A percentile compares a stretch with the other conserved stretches of the same genome.
phyloP scores from a whole-genome alignment of 352 stramenopile species.

The Pythium phragmitis region DNA sequence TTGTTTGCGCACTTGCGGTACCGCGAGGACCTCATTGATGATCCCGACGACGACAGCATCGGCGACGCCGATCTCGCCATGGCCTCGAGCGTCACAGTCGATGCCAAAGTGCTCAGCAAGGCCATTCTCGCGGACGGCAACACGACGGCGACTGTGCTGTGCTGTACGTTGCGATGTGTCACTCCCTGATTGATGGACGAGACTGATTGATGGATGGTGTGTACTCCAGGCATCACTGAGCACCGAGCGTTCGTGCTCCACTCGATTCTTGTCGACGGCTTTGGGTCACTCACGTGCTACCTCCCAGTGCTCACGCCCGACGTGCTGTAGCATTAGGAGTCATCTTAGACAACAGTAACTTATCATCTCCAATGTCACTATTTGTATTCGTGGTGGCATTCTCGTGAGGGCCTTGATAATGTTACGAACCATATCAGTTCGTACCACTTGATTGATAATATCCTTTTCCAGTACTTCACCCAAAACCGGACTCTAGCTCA shows the following conservation, averaged over 20 bases:
- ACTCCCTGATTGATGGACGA: neutral
- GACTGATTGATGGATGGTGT: conserved; percentile 1
- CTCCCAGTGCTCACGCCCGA: conserved; percentile 72
- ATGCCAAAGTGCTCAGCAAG: conserved; percentile 76
- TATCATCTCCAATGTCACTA: conserved; percentile 1
- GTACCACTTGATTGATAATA: neutral
- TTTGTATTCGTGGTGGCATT: neutral
- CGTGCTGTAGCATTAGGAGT: conserved; percentile 21
- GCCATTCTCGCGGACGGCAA: conserved; percentile 72
- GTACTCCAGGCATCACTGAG: conserved; percentile 61
- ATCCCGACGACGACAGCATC: conserved; percentile 36
- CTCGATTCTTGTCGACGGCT: conserved; percentile 70
- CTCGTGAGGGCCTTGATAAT: neutral
- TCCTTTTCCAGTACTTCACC: neutral
- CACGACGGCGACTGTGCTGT: conserved; percentile 68
- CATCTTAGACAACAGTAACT: neutral
- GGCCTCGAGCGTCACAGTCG: conserved; percentile 64
- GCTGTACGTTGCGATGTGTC: conserved; percentile 39
- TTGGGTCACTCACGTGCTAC: conserved; percentile 85
- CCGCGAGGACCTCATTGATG: conserved; percentile 70
- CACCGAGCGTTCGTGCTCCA: conserved; percentile 77
- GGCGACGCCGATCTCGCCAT: conserved; percentile 16
- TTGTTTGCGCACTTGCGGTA: conserved; percentile 73
- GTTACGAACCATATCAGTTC: neutral
- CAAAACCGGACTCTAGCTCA: neutral